phyloP scores from a whole-genome alignment of 2,329 filamentous ascomycete genomes.

The Endoconidiophora polonica region DNA sequence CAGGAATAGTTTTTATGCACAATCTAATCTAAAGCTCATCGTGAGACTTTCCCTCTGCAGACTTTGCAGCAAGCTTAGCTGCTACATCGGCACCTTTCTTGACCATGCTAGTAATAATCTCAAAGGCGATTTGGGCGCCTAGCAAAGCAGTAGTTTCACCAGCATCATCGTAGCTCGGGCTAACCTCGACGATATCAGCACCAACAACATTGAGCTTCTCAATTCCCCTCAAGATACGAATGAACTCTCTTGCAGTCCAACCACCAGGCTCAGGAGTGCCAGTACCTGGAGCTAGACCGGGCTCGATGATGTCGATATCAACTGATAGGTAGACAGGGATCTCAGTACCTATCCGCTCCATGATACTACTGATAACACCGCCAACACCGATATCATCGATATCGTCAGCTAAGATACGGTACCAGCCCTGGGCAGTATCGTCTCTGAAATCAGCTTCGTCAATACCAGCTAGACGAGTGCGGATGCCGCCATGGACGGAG shows the following conservation, averaged over 20 bases:
- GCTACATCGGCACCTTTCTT: slow-evolving; percentile 24
- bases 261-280: slow-evolving; percentile 83
- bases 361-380: slow-evolving; percentile 54
- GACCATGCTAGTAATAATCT: slow-evolving; percentile 64
- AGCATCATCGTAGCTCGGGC: slow-evolving; percentile 62
- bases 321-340: slow-evolving; percentile 63
- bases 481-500: slow-evolving; percentile 66
- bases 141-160: slow-evolving; percentile 65
- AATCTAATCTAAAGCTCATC: slow-evolving; percentile 1
- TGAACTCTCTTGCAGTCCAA: slow-evolving; percentile 80
- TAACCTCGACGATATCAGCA: slow-evolving; percentile 79
- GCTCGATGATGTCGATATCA: slow-evolving; percentile 79
- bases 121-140: slow-evolving; percentile 65
- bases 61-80: neutral
- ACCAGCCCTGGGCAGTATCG: slow-evolving; percentile 56
- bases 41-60: neutral
- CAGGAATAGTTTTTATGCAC: neutral
- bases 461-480: slow-evolving; percentile 52
- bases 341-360: slow-evolving; percentile 54
- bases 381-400: slow-evolving; percentile 65
- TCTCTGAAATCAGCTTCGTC: slow-evolving; percentile 51
- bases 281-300: slow-evolving; percentile 49
- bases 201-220: slow-evolving; percentile 74
- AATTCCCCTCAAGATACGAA: slow-evolving; percentile 64
- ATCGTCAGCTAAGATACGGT: slow-evolving; percentile 64